phyloP scores from a whole-genome alignment of 176 grass and related monocot genomes.

The Urochloa ruziziensis region DNA sequence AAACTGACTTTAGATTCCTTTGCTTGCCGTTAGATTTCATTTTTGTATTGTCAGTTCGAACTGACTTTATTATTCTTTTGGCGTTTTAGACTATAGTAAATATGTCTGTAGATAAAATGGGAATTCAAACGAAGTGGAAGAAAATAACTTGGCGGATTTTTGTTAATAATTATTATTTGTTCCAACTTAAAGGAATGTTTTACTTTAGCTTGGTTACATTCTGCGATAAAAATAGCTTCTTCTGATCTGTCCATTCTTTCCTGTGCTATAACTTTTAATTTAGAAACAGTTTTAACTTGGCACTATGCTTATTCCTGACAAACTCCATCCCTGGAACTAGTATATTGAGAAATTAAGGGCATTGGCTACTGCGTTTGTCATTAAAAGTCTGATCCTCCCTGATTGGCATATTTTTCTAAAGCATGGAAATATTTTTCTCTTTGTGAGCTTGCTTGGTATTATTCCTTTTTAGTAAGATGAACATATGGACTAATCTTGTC shows the following conservation, averaged over 20 bases:
- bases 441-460: neutral
- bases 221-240: neutral
- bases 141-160: neutral
- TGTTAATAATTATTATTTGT: neutral
- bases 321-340: neutral
- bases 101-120: neutral
- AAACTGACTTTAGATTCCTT: neutral
- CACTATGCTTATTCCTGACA: neutral
- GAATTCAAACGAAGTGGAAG: neutral
- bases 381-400: neutral
- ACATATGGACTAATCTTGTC: constrained; percentile 21
- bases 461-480: constrained; percentile 17
- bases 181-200: neutral
- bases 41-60: too few relatives aligned
- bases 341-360: neutral
- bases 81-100: neutral
- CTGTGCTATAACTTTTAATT: neutral
- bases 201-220: neutral
- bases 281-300: neutral
- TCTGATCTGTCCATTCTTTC: neutral
- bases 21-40: too few relatives aligned
- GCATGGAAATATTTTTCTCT: neutral
- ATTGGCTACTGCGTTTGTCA: neutral
- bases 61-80: neutral
- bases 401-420: constrained; percentile 15